Base-by-base conservation (phyloP, 2,329 filamentous ascomycete genomes). In the Fusarium redolens region DNA sequence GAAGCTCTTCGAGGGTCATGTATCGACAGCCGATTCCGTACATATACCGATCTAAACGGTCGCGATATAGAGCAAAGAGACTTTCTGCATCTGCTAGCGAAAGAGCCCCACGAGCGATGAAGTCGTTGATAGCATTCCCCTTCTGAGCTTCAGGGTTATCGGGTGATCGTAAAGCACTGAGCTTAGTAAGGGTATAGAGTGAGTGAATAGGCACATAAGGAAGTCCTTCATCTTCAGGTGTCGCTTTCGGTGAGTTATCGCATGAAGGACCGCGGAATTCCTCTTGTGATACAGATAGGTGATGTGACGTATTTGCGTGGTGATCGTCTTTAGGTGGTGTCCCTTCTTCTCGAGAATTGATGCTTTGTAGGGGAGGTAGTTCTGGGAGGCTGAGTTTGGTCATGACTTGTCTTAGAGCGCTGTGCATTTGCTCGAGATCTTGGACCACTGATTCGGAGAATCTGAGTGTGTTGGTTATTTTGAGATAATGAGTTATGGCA, bases 21-120 rank as follows among this genome's bases (percentile, higher is more conserved):
- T 88, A 87, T 11, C 85, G 84, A 22, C 87, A 81, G 22, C 88
- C 85, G 18, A 89, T 87, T 4, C 85, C 85, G 63, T 87, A 89
- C 69, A 89, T 84, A 52, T 86, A 85, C 52, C 86, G 83, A 61
- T 88, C 87, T 63, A 88, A 83, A 1, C 83, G 84, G 51, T 85
- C 82, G 50, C 83, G 84, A 70, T 87, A 89, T 15, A 87, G 81
- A 6, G 81, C 78, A 71, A 88, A 89, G 0, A 89, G 78, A 48
- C 86, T 83, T 51, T 88, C 83, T 0, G 87, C 87, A 64, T 88
- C 86, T 5, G 82, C 80, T 7, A 86, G 58, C 1, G 84, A 81
- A 4, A 89, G 77, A 11, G 82, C 69, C 0, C 86, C 86, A 0
- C 77, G 77, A 3, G 81, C 76, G 22, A 83, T 81, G 7, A 83